Percentiles rank a stretch among this genome's conserved stretches.
These are phyloP conservation scores for Niebla homalea DNA, from an alignment of 495 filamentous ascomycete genomes.

Conservation along the genomic window DNA sequence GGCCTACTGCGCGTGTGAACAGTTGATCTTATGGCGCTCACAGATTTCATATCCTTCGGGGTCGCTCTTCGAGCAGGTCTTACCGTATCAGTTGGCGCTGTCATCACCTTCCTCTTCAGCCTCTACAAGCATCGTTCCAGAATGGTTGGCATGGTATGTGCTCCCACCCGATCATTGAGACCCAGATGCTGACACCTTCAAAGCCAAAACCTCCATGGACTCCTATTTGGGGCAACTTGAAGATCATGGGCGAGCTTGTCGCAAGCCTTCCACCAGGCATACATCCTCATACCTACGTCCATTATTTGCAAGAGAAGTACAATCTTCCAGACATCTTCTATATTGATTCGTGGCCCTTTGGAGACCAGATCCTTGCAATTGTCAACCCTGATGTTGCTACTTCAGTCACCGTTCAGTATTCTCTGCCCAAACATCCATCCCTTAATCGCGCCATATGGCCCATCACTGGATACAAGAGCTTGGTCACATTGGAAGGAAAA, in stretches of 20 bases:
- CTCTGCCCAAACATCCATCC: conserved; percentile 14
- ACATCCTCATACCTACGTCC: conserved; percentile 16
- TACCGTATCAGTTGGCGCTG: no score
- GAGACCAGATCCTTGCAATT: conserved; percentile 24
- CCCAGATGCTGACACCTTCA: not conserved
- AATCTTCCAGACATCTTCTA: conserved; percentile 22
- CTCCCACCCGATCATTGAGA: not conserved
- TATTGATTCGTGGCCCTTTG: conserved; percentile 25
- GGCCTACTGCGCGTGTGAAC: no score
- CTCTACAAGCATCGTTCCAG: conserved; percentile 4
- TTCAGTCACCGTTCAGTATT: conserved; percentile 18
- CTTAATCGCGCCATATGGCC: conserved; percentile 11
- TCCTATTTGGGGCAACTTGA: conserved; percentile 7
- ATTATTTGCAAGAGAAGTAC: conserved; percentile 16
- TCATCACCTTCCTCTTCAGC: not conserved
- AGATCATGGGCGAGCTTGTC: conserved; percentile 4
- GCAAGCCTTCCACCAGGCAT: conserved; percentile 6
- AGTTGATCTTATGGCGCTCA: no score
- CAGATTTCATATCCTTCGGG: no score
- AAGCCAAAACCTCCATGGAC: conserved; percentile 13
- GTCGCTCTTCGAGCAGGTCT: no score
- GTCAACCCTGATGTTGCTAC: conserved; percentile 31
- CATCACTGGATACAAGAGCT: conserved; percentile 17
- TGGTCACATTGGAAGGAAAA: conserved; percentile 21
- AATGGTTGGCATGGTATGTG: conserved; percentile 7